Conservation (phyloP, 306 rosid genomes). For the Pyrus betulifolia region DNA sequence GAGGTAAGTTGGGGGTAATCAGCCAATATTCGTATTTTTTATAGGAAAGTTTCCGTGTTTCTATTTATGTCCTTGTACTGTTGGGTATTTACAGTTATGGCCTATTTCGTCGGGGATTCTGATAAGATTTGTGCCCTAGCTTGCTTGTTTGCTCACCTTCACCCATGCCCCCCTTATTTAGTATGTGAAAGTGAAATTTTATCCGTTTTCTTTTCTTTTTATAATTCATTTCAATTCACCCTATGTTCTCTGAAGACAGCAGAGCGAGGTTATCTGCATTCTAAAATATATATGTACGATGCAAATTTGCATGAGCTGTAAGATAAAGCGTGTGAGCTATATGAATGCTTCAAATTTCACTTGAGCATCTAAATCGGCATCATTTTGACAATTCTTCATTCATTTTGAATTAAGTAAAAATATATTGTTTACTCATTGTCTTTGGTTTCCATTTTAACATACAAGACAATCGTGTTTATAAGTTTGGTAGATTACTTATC, state of each 20-base stretch:
- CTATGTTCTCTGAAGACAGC: not conserved
- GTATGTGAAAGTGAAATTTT: not conserved
- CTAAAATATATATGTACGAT: not conserved
- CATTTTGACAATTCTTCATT: too few relatives aligned
- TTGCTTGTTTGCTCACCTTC: not conserved
- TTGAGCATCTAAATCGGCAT: too few relatives aligned
- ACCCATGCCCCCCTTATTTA: not conserved
- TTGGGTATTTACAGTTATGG: not conserved
- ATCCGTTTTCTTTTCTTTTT: not conserved
- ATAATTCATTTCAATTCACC: not conserved
- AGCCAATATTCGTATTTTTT: not conserved
- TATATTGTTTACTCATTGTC: too few relatives aligned
- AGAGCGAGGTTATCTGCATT: not conserved
- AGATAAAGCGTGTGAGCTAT: not conserved
- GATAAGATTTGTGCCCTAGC: not conserved
- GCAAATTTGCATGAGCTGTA: not conserved
- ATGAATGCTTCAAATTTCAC: too few relatives aligned
- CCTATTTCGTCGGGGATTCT: not conserved
- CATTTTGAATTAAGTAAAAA: too few relatives aligned
- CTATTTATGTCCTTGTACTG: not conserved
- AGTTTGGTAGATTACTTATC: not conserved
- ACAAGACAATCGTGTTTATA: not conserved
- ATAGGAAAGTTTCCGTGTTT: not conserved
- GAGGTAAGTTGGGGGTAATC: not conserved
- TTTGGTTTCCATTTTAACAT: too few relatives aligned